A percentile compares a stretch with the other conserved stretches of the same genome.
Conservation (phyloP, 2,329 filamentous ascomycete species). For the Trichoderma koningiopsis region DNA sequence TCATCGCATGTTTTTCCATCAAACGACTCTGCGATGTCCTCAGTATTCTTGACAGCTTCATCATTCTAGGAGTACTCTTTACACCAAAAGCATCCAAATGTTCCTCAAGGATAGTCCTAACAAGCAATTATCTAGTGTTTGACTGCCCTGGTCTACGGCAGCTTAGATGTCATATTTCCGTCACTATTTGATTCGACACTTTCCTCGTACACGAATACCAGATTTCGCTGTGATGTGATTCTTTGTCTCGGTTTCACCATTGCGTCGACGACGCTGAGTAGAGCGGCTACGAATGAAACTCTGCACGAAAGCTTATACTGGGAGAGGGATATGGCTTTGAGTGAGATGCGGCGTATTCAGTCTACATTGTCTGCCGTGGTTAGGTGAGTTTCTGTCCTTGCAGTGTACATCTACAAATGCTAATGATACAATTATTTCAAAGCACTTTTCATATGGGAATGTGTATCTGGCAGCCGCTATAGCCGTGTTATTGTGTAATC, state of each 20-base stretch:
- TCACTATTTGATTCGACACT: background rate
- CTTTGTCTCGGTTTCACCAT: constrained; percentile 7
- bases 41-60: background rate
- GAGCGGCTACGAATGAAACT: background rate
- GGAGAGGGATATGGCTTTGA: background rate
- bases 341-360: constrained; percentile 6
- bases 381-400: background rate
- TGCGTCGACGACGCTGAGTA: background rate
- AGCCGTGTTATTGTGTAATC: background rate
- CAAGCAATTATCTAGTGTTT: background rate
- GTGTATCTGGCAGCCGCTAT: background rate
- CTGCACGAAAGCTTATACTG: background rate
- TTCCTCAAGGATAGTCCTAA: background rate
- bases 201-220: background rate
- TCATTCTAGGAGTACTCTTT: background rate
- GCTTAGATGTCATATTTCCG: background rate
- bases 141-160: background rate
- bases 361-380: background rate
- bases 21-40: background rate
- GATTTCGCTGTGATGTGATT: background rate
- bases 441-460: constrained; percentile 15
- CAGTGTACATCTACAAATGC: background rate
- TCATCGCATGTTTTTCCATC: background rate
- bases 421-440: background rate
- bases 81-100: no score